Conservation (phyloP, 179 eudicot species). For the Camellia oleifera region DNA sequence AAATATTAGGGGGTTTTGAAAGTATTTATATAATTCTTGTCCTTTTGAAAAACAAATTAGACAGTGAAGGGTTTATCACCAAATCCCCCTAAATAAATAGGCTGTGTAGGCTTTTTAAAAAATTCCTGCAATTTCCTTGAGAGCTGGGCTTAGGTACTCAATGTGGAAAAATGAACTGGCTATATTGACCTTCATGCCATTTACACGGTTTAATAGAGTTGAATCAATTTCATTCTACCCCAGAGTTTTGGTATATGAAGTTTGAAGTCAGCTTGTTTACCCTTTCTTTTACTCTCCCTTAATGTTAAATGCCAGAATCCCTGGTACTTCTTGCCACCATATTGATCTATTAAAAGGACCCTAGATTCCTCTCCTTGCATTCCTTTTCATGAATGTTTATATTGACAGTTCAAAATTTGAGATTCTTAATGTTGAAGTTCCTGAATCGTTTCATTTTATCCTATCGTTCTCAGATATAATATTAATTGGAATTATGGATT, state of each 20-base stretch:
- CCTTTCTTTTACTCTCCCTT: neutral
- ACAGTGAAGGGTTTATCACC: too few relatives aligned
- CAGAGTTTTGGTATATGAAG: neutral
- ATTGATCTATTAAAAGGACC: neutral
- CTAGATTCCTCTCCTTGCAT: neutral
- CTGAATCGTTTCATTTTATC: neutral
- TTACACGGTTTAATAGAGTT: neutral
- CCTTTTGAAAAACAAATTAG: too few relatives aligned
- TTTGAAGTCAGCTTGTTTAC: neutral
- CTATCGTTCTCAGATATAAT: constrained; percentile 58
- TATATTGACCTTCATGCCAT: constrained; percentile 3
- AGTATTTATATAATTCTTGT: too few relatives aligned
- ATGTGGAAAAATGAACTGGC: neutral
- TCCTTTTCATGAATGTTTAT: neutral
- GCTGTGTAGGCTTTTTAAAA: neutral
- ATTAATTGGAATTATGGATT: constrained; percentile 97
- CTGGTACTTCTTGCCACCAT: neutral
- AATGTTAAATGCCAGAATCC: neutral
- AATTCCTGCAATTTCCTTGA: neutral
- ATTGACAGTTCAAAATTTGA: neutral
- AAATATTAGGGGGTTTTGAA: too few relatives aligned
- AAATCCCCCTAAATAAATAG: neutral
- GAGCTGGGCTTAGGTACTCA: neutral
- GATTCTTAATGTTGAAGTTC: neutral
- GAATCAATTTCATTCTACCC: neutral